These are phyloP conservation scores for Abelmoschus esculentus DNA, from an alignment of 345 rosid genomes.

Conservation along the genomic window DNA sequence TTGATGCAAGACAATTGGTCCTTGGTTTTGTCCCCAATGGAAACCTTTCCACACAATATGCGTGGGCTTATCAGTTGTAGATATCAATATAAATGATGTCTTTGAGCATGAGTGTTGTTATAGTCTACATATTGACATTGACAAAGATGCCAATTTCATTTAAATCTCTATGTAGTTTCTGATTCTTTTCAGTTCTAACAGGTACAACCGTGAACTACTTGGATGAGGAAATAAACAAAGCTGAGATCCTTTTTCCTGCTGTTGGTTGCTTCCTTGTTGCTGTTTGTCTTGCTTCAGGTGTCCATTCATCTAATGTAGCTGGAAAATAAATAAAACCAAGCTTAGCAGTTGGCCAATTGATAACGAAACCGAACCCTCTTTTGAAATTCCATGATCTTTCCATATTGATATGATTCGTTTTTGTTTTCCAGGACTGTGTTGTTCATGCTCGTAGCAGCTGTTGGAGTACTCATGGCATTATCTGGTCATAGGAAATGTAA, in stretches of 20 bases:
- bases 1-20: no score
- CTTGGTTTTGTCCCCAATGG: slow-evolving; percentile 56
- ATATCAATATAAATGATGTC: slow-evolving; percentile 34
- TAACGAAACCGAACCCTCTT: no score
- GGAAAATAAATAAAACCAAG: slow-evolving; percentile 39
- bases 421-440: no score
- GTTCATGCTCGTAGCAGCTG: no score
- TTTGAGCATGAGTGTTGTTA: slow-evolving; percentile 44
- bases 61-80: slow-evolving; percentile 71
- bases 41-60: slow-evolving; percentile 66
- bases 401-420: no score
- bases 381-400: no score
- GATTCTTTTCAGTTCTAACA: slow-evolving; percentile 11
- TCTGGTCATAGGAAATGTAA: no score
- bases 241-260: slow-evolving; percentile 46
- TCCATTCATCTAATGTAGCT: slow-evolving; percentile 66
- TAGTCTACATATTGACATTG: slow-evolving; percentile 27
- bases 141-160: not conserved
- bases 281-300: slow-evolving; percentile 64
- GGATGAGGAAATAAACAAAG: slow-evolving; percentile 19
- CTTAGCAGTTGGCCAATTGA: no score
- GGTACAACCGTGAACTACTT: slow-evolving; percentile 9
- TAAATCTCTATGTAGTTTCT: not conserved
- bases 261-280: slow-evolving; percentile 26
- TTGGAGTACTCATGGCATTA: no score